phyloP scores from a whole-genome alignment of 371 early-diverging fungal genomes.

The Chytridium lagenaria region DNA sequence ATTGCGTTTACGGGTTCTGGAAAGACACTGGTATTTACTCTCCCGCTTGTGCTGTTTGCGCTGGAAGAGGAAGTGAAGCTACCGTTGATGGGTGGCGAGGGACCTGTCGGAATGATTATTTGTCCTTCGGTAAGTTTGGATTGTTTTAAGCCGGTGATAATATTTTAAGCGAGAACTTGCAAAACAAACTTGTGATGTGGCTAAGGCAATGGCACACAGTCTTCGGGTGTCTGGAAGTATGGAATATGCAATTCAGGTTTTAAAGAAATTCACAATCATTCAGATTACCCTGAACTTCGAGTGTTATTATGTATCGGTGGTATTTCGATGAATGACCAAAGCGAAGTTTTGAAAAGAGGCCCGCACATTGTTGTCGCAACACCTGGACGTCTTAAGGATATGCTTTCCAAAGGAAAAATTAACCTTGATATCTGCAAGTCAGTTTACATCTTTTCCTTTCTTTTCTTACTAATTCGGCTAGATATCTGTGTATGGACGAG shows the following conservation, averaged over 20 bases:
- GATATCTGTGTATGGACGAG: conserved; percentile 74
- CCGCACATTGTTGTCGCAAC: conserved; percentile 99
- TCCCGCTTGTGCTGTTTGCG: conserved; percentile 78
- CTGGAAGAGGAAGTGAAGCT: conserved; percentile 80
- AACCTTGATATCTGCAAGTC: conserved; percentile 55
- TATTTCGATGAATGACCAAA: conserved; percentile 89
- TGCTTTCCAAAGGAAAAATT: conserved; percentile 84
- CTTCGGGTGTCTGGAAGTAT: neutral
- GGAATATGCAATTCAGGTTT: neutral
- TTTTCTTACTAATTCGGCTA: conserved; percentile 47
- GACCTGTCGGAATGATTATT: conserved; percentile 87
- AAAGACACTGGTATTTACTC: conserved; percentile 72
- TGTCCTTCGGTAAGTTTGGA: conserved; percentile 79
- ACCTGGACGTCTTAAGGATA: conserved; percentile 99
- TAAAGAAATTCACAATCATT: neutral
- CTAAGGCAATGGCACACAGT: conserved; percentile 61
- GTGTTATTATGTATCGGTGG: conserved; percentile 93
- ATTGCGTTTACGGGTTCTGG: conserved; percentile 78
- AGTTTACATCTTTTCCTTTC: neutral
- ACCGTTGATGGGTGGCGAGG: conserved; percentile 85
- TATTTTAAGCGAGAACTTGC: conserved; percentile 77
- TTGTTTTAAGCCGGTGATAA: neutral
- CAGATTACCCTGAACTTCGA: conserved; percentile 76
- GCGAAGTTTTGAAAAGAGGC: conserved; percentile 67
- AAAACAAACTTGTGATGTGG: conserved; percentile 81